Percentiles rank a stretch among this genome's conserved stretches.
Evolutionary conservation across 805 yeast species (phyloP).

Genomic region (Ascoidea asiatica): DNA sequence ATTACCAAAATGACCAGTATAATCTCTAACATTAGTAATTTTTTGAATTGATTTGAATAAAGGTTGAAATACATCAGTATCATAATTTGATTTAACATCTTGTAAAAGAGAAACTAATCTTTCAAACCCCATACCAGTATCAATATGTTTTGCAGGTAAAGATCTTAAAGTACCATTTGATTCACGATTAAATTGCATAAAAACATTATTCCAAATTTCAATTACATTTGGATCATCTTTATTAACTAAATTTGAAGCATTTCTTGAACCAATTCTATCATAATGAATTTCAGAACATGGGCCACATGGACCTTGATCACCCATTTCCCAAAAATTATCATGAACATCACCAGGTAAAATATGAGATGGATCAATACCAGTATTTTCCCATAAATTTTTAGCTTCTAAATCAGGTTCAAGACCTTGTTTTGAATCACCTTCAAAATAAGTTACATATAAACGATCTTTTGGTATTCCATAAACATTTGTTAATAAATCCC

Average conservation of each 20-base stretch:
- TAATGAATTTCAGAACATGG: constrained; percentile 97
- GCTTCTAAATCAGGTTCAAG: constrained; percentile 93
- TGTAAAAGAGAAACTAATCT: constrained; percentile 91
- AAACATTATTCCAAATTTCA: constrained; percentile 96
- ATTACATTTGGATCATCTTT: constrained; percentile 96
- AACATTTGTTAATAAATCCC: constrained; percentile 82
- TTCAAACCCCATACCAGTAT: constrained; percentile 98
- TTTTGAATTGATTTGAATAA: constrained; percentile 77
- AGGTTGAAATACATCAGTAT: constrained; percentile 93
- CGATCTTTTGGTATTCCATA: constrained; percentile 71
- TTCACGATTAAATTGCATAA: constrained; percentile 94
- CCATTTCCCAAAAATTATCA: constrained; percentile 99
- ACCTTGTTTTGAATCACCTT: constrained; percentile 75
- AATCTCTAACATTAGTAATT: constrained; percentile 84
- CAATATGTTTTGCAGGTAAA: constrained; percentile 90
- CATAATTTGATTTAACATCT: constrained; percentile 85
- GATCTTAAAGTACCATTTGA: constrained; percentile 65
- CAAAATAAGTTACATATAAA: constrained; percentile 91
- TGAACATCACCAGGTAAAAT: constrained; percentile 81
- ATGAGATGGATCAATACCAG: constrained; percentile 86
- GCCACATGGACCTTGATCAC: constrained; percentile 99
- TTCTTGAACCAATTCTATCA: constrained; percentile 97
- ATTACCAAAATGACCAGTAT: constrained; percentile 83
- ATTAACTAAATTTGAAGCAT: constrained; percentile 82
- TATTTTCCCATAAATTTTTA: constrained; percentile 67